Percentiles rank a stretch among this genome's conserved stretches.
These are phyloP conservation scores for Murraya paniculata DNA, from an alignment of 345 rosid species.

Conservation along the genomic window DNA sequence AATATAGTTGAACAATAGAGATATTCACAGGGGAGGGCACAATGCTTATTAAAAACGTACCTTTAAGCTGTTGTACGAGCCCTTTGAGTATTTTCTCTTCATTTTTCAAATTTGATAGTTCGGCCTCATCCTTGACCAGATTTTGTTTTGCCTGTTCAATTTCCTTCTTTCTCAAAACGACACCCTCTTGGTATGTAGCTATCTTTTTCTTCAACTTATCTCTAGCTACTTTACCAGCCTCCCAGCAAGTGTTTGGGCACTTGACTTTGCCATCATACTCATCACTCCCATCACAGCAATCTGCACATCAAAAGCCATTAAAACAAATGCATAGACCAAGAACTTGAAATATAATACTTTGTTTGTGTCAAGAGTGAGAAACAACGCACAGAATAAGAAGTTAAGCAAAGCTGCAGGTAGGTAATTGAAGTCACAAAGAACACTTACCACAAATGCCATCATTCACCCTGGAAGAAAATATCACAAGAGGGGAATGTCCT, in stretches of 20 bases:
- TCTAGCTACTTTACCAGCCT: constrained; percentile 86
- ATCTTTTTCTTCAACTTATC: constrained; percentile 68
- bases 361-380: not conserved
- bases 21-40: not conserved
- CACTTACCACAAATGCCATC: constrained; percentile 92
- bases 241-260: constrained; percentile 87
- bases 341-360: not conserved
- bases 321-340: not conserved
- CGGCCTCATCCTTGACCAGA: constrained; percentile 68
- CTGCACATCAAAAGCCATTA: constrained; percentile 32
- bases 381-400: not conserved
- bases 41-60: constrained; percentile 30
- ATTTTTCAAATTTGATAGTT: constrained; percentile 55
- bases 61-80: constrained; percentile 78
- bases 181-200: constrained; percentile 62
- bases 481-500: constrained; percentile 53
- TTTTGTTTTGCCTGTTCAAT: constrained; percentile 58
- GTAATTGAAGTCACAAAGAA: not conserved
- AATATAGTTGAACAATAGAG: not conserved
- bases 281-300: constrained; percentile 99
- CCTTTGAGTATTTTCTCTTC: constrained; percentile 78
- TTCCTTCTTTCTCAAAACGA: constrained; percentile 47
- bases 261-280: constrained; percentile 75
- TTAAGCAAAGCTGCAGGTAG: not conserved
- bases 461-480: constrained; percentile 91